Base-by-base conservation (phyloP, 108 stramenopile species). In the Cyclotella cryptica region DNA sequence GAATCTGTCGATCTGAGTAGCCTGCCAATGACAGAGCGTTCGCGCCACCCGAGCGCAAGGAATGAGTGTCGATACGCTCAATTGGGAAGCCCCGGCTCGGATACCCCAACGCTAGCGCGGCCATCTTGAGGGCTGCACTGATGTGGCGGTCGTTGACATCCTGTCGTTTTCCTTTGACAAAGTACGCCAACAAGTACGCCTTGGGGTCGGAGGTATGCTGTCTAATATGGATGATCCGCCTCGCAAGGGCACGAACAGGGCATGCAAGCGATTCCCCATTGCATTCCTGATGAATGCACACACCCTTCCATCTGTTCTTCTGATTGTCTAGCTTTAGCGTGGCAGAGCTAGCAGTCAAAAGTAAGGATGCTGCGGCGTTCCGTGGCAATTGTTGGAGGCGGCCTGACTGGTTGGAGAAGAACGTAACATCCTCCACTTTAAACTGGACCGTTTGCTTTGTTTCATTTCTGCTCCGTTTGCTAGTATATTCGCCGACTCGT, bases 401-500 rank as follows among this genome's bases (percentile, higher is more conserved):
- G 1, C 71, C 39, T 1, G 14, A 10, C 15, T 10, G 35, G 17
- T 60, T 72, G 21, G 45, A 40, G 54, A 70, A 70, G 30, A 70
- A 55, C 11, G 27, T 30, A 1, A 53, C n/a, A 35, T 70, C 69
- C 22, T 60, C 42, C 6, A 44, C 5, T 12, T 54, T 60, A n/a
- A n/a, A n/a, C n/a, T n/a, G n/a, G n/a, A n/a, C n/a, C n/a, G n/a
- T n/a, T n/a, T n/a, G n/a, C n/a, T n/a, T n/a, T n/a, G n/a, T n/a
- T n/a, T n/a, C n/a, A n/a, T 17, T 60, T 60, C 27, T 60, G 71
- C 44, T 43, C 57, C 17, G 71, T 72, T 72, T 60, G 55, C 35
- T 59, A 44, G 10, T 6, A 47, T 17, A 69, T n/a, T n/a, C n/a
- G n/a, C n/a, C n/a, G n/a, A n/a, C n/a, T n/a, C n/a, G n/a, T n/a